Evolutionary conservation across 495 filamentous ascomycete species (phyloP).

Genomic region (Lasiosphaeria miniovina): DNA sequence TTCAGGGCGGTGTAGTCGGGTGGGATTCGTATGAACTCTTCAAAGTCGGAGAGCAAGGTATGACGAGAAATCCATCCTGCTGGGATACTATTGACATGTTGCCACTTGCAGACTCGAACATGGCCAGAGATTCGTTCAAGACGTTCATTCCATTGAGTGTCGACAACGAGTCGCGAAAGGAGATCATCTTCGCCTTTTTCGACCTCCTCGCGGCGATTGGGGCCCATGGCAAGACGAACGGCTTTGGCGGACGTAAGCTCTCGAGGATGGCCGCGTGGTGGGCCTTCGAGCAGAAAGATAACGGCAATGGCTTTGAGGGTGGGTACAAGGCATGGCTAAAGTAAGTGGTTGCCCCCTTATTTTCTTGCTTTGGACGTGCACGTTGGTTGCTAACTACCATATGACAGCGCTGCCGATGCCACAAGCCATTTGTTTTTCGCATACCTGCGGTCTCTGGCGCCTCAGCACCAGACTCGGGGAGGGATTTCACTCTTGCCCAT

Average conservation of each 20-base stretch:
- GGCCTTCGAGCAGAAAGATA: slow-evolving; percentile 90
- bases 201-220: slow-evolving; percentile 80
- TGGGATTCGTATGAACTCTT: slow-evolving; percentile 98
- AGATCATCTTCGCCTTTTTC: slow-evolving; percentile 95
- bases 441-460: slow-evolving; percentile 85
- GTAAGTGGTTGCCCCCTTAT: slow-evolving; percentile 20
- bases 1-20: slow-evolving; percentile 87
- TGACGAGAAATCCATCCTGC: slow-evolving; percentile 8
- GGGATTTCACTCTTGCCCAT: slow-evolving; percentile 82
- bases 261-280: slow-evolving; percentile 97
- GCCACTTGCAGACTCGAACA: slow-evolving; percentile 68
- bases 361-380: not conserved
- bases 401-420: slow-evolving; percentile 80
- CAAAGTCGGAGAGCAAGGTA: slow-evolving; percentile 91
- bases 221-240: slow-evolving; percentile 86
- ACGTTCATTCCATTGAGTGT: slow-evolving; percentile 95
- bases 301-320: slow-evolving; percentile 88
- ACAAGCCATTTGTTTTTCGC: slow-evolving; percentile 97
- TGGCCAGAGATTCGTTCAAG: slow-evolving; percentile 89
- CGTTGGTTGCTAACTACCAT: slow-evolving; percentile 24
- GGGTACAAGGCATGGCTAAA: slow-evolving; percentile 81
- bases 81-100: not conserved
- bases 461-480: slow-evolving; percentile 62
- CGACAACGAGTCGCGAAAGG: slow-evolving; percentile 78
- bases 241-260: slow-evolving; percentile 87